Conservation (phyloP, 176 grass and related monocot genomes). For the Chloris gayana region DNA sequence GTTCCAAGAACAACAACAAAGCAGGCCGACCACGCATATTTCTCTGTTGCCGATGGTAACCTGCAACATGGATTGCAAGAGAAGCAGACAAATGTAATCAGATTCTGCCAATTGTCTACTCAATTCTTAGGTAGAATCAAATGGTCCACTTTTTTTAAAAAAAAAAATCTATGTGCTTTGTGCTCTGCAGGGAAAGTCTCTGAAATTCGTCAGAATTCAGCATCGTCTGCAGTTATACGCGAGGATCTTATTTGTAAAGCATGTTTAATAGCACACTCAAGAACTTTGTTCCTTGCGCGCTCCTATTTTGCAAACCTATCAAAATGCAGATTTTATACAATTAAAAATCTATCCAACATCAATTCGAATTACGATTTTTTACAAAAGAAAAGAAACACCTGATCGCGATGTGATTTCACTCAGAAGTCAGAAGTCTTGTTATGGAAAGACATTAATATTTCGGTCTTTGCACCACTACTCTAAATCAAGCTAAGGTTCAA, state of each 20-base stretch:
- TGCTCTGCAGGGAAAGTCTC: conserved; percentile 23
- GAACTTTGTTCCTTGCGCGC: conserved; percentile 12
- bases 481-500: neutral
- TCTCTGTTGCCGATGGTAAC: conserved; percentile 45
- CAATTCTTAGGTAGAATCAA: conserved; percentile 47
- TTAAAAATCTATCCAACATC: neutral
- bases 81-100: conserved; percentile 51
- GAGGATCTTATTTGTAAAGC: conserved; percentile 15
- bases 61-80: conserved; percentile 38
- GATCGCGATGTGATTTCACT: neutral
- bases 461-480: neutral
- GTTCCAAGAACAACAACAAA: conserved; percentile 49
- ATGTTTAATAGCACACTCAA: neutral
- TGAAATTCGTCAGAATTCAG: conserved; percentile 21
- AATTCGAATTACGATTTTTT: neutral
- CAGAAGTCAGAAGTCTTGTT: neutral
- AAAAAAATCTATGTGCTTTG: conserved; percentile 31
- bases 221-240: neutral
- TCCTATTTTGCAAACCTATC: neutral
- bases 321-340: neutral
- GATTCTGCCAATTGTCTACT: conserved; percentile 53
- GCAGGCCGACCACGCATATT: conserved; percentile 46
- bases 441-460: neutral
- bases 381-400: neutral
- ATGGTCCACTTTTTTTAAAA: conserved; percentile 49